Base-by-base conservation (phyloP, 805 yeast species). In the Nakazawaea ernobii region DNA sequence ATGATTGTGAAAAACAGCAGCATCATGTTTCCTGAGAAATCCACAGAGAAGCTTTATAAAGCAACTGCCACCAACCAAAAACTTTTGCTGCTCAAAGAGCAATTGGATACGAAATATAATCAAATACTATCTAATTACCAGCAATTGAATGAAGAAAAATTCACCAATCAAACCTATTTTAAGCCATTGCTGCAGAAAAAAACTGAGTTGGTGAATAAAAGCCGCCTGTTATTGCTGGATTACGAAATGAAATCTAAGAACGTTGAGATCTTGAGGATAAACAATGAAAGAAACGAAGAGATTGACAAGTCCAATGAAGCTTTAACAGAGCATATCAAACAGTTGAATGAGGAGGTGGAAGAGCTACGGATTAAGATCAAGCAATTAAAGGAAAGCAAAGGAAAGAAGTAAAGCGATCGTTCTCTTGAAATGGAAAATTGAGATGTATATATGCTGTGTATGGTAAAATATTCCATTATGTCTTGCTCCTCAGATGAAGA, bases 81-180 rank as follows among this genome's bases (percentile, higher is more conserved):
- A 11, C 40, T 47, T 15, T 7, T 26, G 8, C 28, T 37, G 6
- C 32, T 47, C 35, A 24, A 30, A 38, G 10, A 58, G 57, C 46
- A 55, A 44, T 17, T 46, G 9, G 33, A 39, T 15, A 27, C 29
- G 1, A 53, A 46, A 29, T 63, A 63, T 44, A 56, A 54, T 10
- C 64, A 64, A 28, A 52, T 64, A n/a, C 49, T 60, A 17, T 56
- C 57, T 41, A 64, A 61, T 45, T 62, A 62, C 48, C 59, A 62
- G 42, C 67, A 64, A 49, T 42, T 63, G 43, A 63, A 61, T 47
- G 67, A 62, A 45, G 68, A 65, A 38, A 56, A 56, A 35, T 57
- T 58, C 50, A 59, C 58, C 45, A 58, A 60, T 46, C 59, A 58
- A 36, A 48, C 55, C 3, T 44, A 53, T 10, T 35, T 63, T 5